A percentile compares a stretch with the other conserved stretches of the same genome.
These are phyloP conservation scores for Clavaria fumosa DNA, from an alignment of 768 basidiomycete species.

Conservation along the genomic window DNA sequence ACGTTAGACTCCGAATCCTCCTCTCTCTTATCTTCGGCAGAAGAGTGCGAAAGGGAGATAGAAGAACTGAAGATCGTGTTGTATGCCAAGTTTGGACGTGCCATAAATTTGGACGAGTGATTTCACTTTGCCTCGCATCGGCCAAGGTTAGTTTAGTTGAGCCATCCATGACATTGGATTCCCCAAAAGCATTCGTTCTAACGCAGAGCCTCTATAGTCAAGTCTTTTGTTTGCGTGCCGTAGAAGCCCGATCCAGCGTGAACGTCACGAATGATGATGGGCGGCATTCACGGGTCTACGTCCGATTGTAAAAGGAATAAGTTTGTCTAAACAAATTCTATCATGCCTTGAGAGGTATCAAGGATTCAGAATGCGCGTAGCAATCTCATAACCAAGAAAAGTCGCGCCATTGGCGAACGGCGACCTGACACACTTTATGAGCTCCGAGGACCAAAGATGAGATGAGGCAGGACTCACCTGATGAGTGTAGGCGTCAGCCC, in stretches of 20 bases:
- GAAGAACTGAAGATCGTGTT: slow-evolving; percentile 62
- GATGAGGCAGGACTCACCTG: slow-evolving; percentile 34
- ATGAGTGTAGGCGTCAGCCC: slow-evolving; percentile 90
- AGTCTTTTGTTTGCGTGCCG: no score
- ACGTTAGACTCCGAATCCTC: slow-evolving; percentile 41
- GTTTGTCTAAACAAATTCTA: no score
- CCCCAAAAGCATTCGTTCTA: no score
- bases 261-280: no score
- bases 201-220: no score
- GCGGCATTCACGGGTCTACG: no score
- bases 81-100: slow-evolving; percentile 85
- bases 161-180: no score
- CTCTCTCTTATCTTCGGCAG: slow-evolving; percentile 32
- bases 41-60: slow-evolving; percentile 62
- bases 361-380: slow-evolving; percentile 52
- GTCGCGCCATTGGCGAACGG: slow-evolving; percentile 96
- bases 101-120: slow-evolving; percentile 90
- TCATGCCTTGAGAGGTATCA: no score
- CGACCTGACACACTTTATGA: slow-evolving; percentile 34
- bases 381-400: slow-evolving; percentile 91
- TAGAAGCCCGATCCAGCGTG: no score
- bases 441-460: slow-evolving; percentile 2
- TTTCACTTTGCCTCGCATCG: no score
- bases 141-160: no score
- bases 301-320: no score